Evolutionary conservation across 805 yeast species (phyloP).

Genomic region (Helenozyma baotianmanensis): DNA sequence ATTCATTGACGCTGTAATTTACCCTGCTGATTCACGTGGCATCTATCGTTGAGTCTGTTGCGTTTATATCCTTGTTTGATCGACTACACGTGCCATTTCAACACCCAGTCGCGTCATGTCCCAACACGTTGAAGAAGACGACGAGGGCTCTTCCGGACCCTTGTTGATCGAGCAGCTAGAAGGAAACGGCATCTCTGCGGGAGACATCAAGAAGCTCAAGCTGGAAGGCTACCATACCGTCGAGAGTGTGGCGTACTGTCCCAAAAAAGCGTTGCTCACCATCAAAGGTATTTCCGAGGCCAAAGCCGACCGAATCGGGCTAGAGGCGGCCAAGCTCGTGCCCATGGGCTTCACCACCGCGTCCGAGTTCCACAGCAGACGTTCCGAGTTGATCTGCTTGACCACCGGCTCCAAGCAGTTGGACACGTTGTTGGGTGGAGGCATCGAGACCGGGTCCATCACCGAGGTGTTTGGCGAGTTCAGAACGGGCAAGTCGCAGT

Average conservation of each 20-base stretch:
- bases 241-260: conserved; percentile 90
- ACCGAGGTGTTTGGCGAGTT: conserved; percentile 97
- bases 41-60: too few relatives aligned
- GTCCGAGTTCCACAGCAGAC: conserved; percentile 82
- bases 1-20: too few relatives aligned
- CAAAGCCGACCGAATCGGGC: conserved; percentile 80
- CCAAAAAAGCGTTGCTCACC: conserved; percentile 68
- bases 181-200: conserved; percentile 81
- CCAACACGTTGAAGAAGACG: conserved; percentile 29
- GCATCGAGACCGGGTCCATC: conserved; percentile 93
- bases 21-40: too few relatives aligned
- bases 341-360: conserved; percentile 98
- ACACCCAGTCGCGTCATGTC: conserved; percentile 8
- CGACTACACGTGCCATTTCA: too few relatives aligned
- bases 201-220: conserved; percentile 74
- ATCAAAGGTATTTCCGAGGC: conserved; percentile 95
- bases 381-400: conserved; percentile 85
- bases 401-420: conserved; percentile 95
- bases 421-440: conserved; percentile 92
- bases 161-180: conserved; percentile 50
- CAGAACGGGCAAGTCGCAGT: conserved; percentile 95
- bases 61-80: too few relatives aligned
- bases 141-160: conserved; percentile 55
- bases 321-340: conserved; percentile 80
- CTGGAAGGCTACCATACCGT: conserved; percentile 87